Evolutionary conservation across 148 eudicot species (phyloP).

Genomic region (Silene conica): DNA sequence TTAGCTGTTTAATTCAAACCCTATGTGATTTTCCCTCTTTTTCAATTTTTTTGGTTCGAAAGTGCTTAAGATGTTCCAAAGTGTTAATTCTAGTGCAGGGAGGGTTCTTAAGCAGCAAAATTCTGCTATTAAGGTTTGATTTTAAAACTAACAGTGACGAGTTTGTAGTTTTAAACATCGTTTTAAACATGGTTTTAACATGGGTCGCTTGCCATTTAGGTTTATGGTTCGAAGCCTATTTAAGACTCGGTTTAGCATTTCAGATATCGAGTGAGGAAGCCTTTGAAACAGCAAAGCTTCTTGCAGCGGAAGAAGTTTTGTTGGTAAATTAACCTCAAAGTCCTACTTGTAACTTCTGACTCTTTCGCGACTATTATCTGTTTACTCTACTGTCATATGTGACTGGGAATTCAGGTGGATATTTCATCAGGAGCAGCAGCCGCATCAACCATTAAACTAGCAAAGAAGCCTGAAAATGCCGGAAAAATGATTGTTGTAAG

Average conservation of each 20-base stretch:
- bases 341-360: background rate
- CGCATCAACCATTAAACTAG: slow-evolving; percentile 58
- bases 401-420: slow-evolving; percentile 42
- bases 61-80: too few relatives aligned
- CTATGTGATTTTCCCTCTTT: too few relatives aligned
- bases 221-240: too few relatives aligned
- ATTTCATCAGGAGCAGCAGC: slow-evolving; percentile 88
- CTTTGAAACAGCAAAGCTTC: slow-evolving; percentile 34
- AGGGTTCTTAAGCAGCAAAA: too few relatives aligned
- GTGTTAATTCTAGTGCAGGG: too few relatives aligned
- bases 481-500: slow-evolving; percentile 76
- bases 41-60: too few relatives aligned
- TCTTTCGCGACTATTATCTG: background rate
- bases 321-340: slow-evolving; percentile 28
- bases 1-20: too few relatives aligned
- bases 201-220: too few relatives aligned
- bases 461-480: slow-evolving; percentile 62
- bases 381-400: slow-evolving; percentile 1
- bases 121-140: too few relatives aligned
- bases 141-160: too few relatives aligned
- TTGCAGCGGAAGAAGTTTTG: slow-evolving; percentile 46
- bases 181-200: too few relatives aligned
- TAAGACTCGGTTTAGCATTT: background rate
- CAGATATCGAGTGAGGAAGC: slow-evolving; percentile 30
- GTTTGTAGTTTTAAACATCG: too few relatives aligned